Conservation (phyloP, 2,329 filamentous ascomycete genomes). For the Colletotrichum gigasporum region DNA sequence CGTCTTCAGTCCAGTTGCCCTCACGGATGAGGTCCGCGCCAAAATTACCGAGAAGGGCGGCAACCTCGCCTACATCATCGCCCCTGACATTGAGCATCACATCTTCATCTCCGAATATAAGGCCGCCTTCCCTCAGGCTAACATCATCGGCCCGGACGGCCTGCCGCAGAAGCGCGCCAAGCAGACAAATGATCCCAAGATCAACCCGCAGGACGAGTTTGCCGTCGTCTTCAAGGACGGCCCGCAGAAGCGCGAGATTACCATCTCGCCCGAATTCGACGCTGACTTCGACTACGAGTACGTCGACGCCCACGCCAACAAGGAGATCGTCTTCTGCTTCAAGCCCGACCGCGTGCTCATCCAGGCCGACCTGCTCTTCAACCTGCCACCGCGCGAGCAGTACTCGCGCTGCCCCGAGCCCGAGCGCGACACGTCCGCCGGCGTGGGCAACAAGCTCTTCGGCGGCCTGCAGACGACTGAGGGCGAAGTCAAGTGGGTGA, state of each 20-base stretch:
- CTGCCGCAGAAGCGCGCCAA: slow-evolving; percentile 83
- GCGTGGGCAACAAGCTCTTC: slow-evolving; percentile 43
- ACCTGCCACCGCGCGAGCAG: slow-evolving; percentile 87
- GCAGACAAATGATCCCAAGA: slow-evolving; percentile 61
- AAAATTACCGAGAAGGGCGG: slow-evolving; percentile 73
- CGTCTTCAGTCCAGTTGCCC: slow-evolving; percentile 89
- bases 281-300: slow-evolving; percentile 88
- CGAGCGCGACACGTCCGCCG: slow-evolving; percentile 40
- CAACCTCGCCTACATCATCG: slow-evolving; percentile 83
- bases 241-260: slow-evolving; percentile 55
- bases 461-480: slow-evolving; percentile 65
- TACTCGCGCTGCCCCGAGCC: slow-evolving; percentile 69
- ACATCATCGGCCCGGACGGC: slow-evolving; percentile 83
- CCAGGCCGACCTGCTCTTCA: slow-evolving; percentile 91
- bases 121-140: slow-evolving; percentile 78
- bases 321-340: slow-evolving; percentile 89
- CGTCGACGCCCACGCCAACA: slow-evolving; percentile 81
- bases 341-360: slow-evolving; percentile 82
- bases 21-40: slow-evolving; percentile 77
- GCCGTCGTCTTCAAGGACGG: slow-evolving; percentile 72
- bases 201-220: slow-evolving; percentile 60
- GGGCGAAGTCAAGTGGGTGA: slow-evolving; percentile 77
- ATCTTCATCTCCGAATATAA: slow-evolving; percentile 92
- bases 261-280: slow-evolving; percentile 82
- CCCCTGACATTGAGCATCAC: slow-evolving; percentile 93